Percentiles rank a stretch among this genome's conserved stretches.
These are phyloP conservation scores for Olyra latifolia DNA, from an alignment of 176 grass and related monocot genomes.

Conservation along the genomic window DNA sequence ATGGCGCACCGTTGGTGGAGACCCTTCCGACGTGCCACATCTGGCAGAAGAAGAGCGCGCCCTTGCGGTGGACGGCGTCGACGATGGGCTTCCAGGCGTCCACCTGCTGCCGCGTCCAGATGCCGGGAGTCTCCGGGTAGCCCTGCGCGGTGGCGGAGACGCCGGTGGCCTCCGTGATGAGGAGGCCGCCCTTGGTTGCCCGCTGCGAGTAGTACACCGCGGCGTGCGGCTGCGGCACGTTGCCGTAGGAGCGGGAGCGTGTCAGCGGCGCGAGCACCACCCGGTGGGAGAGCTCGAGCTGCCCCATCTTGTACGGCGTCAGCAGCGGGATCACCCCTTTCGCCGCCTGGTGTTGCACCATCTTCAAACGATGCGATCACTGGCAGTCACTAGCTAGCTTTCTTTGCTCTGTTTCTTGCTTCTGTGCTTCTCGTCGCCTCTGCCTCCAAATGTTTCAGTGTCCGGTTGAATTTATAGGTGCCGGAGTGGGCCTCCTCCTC, in stretches of 20 bases:
- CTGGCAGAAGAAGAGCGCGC: constrained; percentile 46
- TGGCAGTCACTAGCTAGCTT: too few species aligned
- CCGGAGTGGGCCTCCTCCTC: background rate
- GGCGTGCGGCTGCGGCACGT: constrained; percentile 13
- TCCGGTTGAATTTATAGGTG: background rate
- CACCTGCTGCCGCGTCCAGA: constrained; percentile 36
- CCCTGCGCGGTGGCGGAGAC: constrained; percentile 47
- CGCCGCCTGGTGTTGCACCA: background rate
- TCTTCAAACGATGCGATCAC: too few species aligned
- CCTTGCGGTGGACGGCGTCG: constrained; percentile 57
- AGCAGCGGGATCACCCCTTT: constrained; percentile 32
- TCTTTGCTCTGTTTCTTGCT: too few species aligned
- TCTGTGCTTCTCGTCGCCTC: background rate
- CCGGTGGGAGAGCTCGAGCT: background rate
- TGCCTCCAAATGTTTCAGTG: background rate
- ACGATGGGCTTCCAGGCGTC: constrained; percentile 58
- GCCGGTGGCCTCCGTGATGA: constrained; percentile 40
- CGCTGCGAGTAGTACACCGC: constrained; percentile 49
- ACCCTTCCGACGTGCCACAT: constrained; percentile 43
- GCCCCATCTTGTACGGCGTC: constrained; percentile 39
- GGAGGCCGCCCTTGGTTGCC: constrained; percentile 38
- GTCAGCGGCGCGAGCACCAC: constrained; percentile 17
- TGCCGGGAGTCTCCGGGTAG: constrained; percentile 25
- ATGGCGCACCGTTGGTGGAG: constrained; percentile 25
- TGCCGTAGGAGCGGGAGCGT: background rate